phyloP scores from a whole-genome alignment of 2,329 filamentous ascomycete genomes.

The Diaporthe eres region DNA sequence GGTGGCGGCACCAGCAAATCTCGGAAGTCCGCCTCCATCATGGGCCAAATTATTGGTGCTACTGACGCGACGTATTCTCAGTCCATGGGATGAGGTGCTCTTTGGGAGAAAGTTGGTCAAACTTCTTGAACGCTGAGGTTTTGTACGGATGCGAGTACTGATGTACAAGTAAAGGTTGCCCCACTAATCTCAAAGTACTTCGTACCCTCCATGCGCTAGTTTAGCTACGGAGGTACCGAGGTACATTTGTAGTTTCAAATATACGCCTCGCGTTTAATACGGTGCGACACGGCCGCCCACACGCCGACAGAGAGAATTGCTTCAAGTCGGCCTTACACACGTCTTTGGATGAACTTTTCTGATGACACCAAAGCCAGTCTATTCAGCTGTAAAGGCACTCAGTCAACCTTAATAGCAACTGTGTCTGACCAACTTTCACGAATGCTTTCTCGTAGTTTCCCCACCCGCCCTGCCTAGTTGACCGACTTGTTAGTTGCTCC shows the following conservation, averaged over 20 bases:
- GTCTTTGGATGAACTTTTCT: not conserved
- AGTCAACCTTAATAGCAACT: not conserved
- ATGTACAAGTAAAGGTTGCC: conserved; percentile 1
- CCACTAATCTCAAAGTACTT: conserved; percentile 14
- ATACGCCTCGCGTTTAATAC: not conserved
- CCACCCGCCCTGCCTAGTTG: not conserved
- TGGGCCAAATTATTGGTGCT: not conserved
- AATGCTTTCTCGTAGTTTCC: not conserved
- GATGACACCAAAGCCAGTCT: not conserved
- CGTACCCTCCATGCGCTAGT: not conserved
- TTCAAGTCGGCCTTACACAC: not conserved
- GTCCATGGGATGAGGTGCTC: conserved; percentile 4
- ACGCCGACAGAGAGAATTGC: not conserved
- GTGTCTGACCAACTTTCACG: not conserved
- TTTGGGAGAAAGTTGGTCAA: not conserved
- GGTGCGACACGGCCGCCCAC: too few species aligned
- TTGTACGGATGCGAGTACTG: not conserved
- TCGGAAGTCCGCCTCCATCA: conserved; percentile 39
- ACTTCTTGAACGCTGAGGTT: not conserved
- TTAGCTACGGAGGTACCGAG: not conserved
- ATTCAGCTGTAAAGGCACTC: not conserved
- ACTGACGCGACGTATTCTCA: not conserved
- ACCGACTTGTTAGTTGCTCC: not conserved
- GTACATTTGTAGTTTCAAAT: not conserved
- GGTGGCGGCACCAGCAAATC: conserved; percentile 21